These are phyloP conservation scores for Aspergillus sp. DNA, from an alignment of 2,329 filamentous ascomycete species.

Conservation along the genomic window DNA sequence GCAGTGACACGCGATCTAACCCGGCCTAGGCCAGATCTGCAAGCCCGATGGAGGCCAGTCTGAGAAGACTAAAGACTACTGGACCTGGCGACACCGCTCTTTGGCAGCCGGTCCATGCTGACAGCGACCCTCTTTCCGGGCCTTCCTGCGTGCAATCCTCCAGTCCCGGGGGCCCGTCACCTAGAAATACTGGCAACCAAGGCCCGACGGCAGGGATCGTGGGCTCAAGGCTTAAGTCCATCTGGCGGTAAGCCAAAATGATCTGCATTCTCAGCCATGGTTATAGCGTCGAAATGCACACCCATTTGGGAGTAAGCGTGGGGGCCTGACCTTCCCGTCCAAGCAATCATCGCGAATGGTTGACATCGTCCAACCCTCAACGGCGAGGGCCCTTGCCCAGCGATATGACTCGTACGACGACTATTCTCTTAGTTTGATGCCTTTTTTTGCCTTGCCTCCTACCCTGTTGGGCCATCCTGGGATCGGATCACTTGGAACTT, in stretches of 20 bases:
- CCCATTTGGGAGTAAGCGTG: conserved; percentile 1
- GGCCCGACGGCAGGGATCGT: conserved; percentile 5
- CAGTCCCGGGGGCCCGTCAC: neutral
- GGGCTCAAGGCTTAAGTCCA: neutral
- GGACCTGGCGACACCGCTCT: conserved; percentile 18
- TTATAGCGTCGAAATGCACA: conserved; percentile 1
- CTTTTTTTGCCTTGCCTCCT: neutral
- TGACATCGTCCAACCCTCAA: neutral
- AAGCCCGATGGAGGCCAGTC: neutral
- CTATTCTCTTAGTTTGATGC: neutral
- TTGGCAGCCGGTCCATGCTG: conserved; percentile 9
- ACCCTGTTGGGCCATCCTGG: neutral
- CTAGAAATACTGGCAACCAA: neutral
- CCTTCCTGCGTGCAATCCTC: neutral
- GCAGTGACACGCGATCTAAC: conserved; percentile 7
- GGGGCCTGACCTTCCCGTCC: conserved; percentile 6
- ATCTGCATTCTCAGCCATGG: conserved; percentile 13
- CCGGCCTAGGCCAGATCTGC: conserved; percentile 4
- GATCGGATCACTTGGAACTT: neutral
- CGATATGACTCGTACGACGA: neutral
- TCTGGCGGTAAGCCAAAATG: conserved; percentile 12
- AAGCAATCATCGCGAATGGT: neutral
- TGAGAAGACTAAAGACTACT: neutral
- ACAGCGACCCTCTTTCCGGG: conserved; percentile 5
- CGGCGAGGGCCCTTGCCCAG: neutral